Conservation (phyloP, 2,329 filamentous ascomycete species). For the Diaporthe citrichinensis region DNA sequence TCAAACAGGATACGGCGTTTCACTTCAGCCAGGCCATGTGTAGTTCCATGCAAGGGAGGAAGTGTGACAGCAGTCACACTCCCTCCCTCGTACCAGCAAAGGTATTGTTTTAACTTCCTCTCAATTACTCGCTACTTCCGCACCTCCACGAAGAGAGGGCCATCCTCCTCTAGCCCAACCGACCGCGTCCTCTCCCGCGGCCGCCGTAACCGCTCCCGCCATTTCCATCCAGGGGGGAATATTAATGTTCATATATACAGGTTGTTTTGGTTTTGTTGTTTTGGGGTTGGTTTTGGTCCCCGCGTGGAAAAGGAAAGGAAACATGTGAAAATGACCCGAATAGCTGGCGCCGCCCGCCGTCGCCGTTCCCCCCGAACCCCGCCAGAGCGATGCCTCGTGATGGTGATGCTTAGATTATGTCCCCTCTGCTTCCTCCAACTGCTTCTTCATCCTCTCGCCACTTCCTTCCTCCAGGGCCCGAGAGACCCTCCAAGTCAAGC, state of each 20-base stretch:
- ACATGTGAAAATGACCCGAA: not conserved
- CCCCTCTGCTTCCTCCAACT: conserved; percentile 16
- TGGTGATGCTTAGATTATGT: conserved; percentile 27
- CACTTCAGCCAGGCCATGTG: not conserved
- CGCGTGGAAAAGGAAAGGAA: not conserved
- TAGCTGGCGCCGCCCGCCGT: not conserved
- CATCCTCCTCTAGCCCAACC: not conserved
- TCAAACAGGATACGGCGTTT: not conserved
- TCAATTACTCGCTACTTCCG: conserved; percentile 26
- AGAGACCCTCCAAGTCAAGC: conserved; percentile 13
- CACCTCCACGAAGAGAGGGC: not conserved
- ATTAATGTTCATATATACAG: conserved; percentile 30
- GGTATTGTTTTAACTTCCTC: conserved; percentile 12
- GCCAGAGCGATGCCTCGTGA: conserved; percentile 16
- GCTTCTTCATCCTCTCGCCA: not conserved
- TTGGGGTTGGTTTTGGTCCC: not conserved
- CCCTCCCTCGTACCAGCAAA: not conserved
- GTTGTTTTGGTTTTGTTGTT: conserved; percentile 30
- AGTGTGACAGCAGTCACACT: not conserved
- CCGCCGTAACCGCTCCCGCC: conserved; percentile 9
- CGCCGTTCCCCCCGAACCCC: not conserved
- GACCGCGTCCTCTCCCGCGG: not conserved
- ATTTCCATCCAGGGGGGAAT: conserved; percentile 24
- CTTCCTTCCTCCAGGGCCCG: not conserved
- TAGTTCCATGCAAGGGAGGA: not conserved